Evolutionary conservation across 2,329 filamentous ascomycete genomes (phyloP), one percentile per base, ranked within the genome.

Genomic region (Cadophora sp.): DNA sequence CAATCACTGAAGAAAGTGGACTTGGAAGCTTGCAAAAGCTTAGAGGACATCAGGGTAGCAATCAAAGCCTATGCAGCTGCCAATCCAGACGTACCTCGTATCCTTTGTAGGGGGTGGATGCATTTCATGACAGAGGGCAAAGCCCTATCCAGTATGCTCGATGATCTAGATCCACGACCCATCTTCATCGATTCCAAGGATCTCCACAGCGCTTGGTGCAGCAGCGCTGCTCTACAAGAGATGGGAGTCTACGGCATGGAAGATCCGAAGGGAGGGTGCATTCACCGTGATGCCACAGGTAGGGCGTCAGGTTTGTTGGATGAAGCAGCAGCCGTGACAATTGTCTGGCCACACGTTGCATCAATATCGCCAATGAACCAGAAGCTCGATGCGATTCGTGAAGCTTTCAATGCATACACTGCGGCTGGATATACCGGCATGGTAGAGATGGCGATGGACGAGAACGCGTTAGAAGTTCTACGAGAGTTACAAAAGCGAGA

Each of bases 391-490:
- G 82, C 84, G 1, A 75, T 88, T 29, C 75, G 74, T 56, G 80
- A 79, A 0, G 86, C 84, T 0, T 79, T 87, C 29, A 71, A 77
- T 0, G 82, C 83, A 11, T 87, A 87, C 71, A 82, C 81, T 68
- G 77, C 79, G 1, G 80, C 80, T 0, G 86, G 86, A 3, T 86
- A 85, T 72, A 87, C 86, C 1, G 85, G 85, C 1, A 76, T 85
- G 50, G 79, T 87, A 11, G 86, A 88, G 68, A 87, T 88, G 85
- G 85, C 85, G 3, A 86, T 88, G 84, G 85, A 88, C 71, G 83
- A 87, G 64, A 84, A 82, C 55, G 80, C 79, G 4, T 86, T 85
- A 84, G 83, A 84, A 53, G 84, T 84, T 2, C 74, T 88, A 65
- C 79, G 82, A 29, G 77, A 79, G 14, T 74, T 85, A 12, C 79